Percentiles rank a stretch among this genome's conserved stretches.
Evolutionary conservation across 768 basidiomycete genomes (phyloP).

Genomic region (Megacollybia marginata): DNA sequence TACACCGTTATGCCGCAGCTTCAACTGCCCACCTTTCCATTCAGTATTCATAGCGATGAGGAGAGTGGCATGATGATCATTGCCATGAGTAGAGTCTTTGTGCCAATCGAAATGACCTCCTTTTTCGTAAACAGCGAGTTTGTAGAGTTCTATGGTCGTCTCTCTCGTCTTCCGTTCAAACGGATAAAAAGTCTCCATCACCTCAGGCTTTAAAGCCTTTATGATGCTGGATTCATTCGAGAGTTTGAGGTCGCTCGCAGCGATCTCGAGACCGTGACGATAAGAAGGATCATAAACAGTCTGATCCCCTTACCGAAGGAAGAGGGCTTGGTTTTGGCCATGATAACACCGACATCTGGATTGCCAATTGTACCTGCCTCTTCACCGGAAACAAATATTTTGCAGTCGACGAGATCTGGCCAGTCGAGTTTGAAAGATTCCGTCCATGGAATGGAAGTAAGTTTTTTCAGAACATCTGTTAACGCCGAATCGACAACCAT

Average conservation of each 20-base stretch:
- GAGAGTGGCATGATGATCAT: conserved; percentile 12
- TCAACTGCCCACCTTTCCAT: conserved; percentile 10
- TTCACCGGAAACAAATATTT: conserved; percentile 1
- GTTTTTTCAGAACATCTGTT: too few species aligned
- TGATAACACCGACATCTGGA: conserved; percentile 8
- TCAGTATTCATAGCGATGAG: conserved; percentile 11
- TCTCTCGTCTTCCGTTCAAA: not conserved
- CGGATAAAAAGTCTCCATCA: not conserved
- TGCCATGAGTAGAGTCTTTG: conserved; percentile 11
- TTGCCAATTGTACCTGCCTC: conserved; percentile 6
- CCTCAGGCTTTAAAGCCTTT: not conserved
- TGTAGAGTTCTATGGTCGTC: conserved; percentile 7
- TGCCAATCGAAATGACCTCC: conserved; percentile 17
- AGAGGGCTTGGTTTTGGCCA: conserved; percentile 7
- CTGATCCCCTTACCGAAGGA: conserved; percentile 11
- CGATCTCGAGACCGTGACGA: conserved; percentile 9
- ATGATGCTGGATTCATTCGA: not conserved
- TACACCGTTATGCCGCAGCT: conserved; percentile 7
- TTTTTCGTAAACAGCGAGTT: conserved; percentile 10
- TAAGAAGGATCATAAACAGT: conserved; percentile 10
- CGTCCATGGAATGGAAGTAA: too few species aligned
- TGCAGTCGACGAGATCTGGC: too few species aligned
- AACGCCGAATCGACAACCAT: too few species aligned
- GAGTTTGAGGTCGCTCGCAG: not conserved
- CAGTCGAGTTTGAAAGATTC: too few species aligned